These are phyloP conservation scores for Tricharina praecox DNA, from an alignment of 495 filamentous ascomycete species.

Conservation along the genomic window DNA sequence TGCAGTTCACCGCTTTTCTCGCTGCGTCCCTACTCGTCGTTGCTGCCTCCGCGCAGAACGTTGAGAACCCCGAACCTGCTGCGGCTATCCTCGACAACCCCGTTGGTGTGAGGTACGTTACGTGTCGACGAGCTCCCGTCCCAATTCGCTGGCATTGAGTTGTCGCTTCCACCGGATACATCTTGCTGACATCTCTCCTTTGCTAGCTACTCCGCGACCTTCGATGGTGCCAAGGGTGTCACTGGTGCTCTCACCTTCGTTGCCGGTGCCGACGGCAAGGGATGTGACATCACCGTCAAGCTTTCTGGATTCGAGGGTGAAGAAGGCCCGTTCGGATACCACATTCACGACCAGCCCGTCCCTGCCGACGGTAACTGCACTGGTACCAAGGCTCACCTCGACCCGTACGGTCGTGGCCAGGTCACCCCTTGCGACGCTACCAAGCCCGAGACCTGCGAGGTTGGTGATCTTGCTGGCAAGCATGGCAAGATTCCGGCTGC, in stretches of 20 bases:
- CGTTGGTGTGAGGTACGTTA: slow-evolving; percentile 14
- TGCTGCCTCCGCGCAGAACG: slow-evolving; percentile 14
- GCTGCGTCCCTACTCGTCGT: slow-evolving; percentile 17
- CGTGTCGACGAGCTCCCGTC: not conserved
- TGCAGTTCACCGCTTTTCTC: slow-evolving; percentile 22
- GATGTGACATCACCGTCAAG: slow-evolving; percentile 43
- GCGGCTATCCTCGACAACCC: slow-evolving; percentile 19
- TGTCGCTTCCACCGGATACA: too few relatives aligned
- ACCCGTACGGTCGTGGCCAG: slow-evolving; percentile 51
- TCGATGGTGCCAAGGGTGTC: slow-evolving; percentile 36
- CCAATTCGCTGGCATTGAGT: too few relatives aligned
- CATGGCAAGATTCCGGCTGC: slow-evolving; percentile 42
- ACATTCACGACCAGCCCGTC: slow-evolving; percentile 62
- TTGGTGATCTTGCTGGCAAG: slow-evolving; percentile 74
- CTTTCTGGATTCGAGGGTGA: slow-evolving; percentile 43
- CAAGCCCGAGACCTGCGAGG: slow-evolving; percentile 54
- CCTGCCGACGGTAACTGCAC: slow-evolving; percentile 65
- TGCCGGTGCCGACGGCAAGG: slow-evolving; percentile 39
- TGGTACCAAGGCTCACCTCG: slow-evolving; percentile 47
- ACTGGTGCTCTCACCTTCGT: slow-evolving; percentile 44
- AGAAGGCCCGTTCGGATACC: slow-evolving; percentile 67
- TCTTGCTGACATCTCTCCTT: slow-evolving; percentile 6
- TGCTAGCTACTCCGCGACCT: slow-evolving; percentile 24
- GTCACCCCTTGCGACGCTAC: slow-evolving; percentile 43
- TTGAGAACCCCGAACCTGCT: slow-evolving; percentile 14